phyloP scores from a whole-genome alignment of 805 yeast genomes.

The Yarrowia sp. region DNA sequence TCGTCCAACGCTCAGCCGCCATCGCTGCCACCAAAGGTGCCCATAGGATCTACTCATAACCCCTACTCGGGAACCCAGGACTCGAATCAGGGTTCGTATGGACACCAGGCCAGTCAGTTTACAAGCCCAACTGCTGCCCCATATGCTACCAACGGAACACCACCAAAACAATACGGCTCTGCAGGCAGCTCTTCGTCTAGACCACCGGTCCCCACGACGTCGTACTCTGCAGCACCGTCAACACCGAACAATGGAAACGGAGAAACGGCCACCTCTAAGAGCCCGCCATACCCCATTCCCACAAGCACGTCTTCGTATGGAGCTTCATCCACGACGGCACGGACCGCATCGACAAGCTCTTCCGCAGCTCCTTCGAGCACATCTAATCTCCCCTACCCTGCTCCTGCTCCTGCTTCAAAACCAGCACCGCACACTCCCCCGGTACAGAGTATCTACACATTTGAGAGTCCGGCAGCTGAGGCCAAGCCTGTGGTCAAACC shows the following conservation, averaged over 20 bases:
- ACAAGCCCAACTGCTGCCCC: background rate
- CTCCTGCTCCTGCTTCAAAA: background rate
- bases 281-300: background rate
- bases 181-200: background rate
- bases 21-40: background rate
- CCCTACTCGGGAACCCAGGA: background rate
- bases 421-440: slow-evolving; percentile 2
- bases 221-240: background rate
- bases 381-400: background rate
- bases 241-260: background rate
- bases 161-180: background rate
- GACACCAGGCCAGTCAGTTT: slow-evolving; percentile 10
- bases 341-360: background rate
- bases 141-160: background rate
- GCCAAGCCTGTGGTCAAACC: background rate
- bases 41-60: background rate
- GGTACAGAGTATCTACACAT: background rate
- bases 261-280: background rate
- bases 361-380: background rate
- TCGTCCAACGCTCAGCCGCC: background rate
- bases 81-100: background rate
- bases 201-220: background rate
- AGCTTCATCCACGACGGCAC: background rate
- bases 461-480: background rate
- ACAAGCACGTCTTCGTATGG: background rate